Evolutionary conservation across 2,329 filamentous ascomycete species (phyloP).

Genomic region (Aspergillus carbonarius): DNA sequence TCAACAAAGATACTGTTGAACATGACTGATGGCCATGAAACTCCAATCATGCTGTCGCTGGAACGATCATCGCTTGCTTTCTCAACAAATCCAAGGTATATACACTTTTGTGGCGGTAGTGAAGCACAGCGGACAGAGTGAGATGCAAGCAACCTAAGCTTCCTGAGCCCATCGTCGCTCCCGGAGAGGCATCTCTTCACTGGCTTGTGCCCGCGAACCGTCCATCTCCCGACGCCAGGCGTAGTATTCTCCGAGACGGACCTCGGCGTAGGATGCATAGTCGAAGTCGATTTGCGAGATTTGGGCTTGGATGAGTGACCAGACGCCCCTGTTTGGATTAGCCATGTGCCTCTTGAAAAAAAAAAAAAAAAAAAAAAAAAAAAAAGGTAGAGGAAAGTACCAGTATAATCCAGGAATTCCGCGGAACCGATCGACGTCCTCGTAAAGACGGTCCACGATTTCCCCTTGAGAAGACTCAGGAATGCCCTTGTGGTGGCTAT

Average conservation of each 20-base stretch:
- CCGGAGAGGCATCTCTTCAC: conserved; percentile 66
- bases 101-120: neutral
- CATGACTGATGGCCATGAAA: neutral
- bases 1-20: neutral
- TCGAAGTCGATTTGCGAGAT: conserved; percentile 97
- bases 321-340: conserved; percentile 75
- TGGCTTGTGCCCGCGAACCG: conserved; percentile 57
- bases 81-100: neutral
- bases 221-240: conserved; percentile 78
- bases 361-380: neutral
- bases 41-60: neutral
- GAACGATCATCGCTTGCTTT: conserved; percentile 1
- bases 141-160: conserved; percentile 18
- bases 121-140: no score
- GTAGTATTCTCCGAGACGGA: conserved; percentile 86
- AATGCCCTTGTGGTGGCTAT: conserved; percentile 54
- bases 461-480: conserved; percentile 51
- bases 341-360: neutral
- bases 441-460: conserved; percentile 68
- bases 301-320: conserved; percentile 89
- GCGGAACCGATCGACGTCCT: conserved; percentile 82
- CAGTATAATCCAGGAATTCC: conserved; percentile 86
- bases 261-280: conserved; percentile 86
- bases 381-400: conserved; percentile 24
- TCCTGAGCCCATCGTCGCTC: conserved; percentile 77